Evolutionary conservation across 805 yeast species (phyloP), one percentile per base, ranked within the genome.

Genomic region (Millerago galiae): DNA sequence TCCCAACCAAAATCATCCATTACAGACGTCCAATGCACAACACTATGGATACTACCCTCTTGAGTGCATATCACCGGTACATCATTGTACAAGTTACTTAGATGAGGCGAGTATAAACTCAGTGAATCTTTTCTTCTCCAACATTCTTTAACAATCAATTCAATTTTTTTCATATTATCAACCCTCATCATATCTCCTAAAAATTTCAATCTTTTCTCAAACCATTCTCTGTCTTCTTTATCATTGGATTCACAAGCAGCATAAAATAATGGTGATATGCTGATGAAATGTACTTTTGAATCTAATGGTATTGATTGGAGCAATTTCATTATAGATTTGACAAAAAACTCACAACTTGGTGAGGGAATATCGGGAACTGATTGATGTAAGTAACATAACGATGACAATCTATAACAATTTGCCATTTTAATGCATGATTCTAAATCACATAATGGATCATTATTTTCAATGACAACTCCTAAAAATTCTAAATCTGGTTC

Each of bases 1-100:
- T 25, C 37, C 37, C 37, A 35, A 14, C 37, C 37, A 15, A 35
- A 35, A 35, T 35, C 37, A 25, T 35, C 37, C 37, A 35, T 35
- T 8, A 35, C 37, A 5, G 37, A 35, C 10, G 37, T 35, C 37
- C 37, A 35, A 35, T 35, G 37, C 4, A 30, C 9, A 3, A 35
- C 37, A 25, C 37, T 35, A 25, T 29, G 25, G 15, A 35, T 35
- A 15, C 13, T 35, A 14, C 37, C 37, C 12, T 35, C 37, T 25
- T 15, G 24, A 32, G 9, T 17, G 3, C 18, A 13, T 4, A 12
- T 10, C 2, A 2, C 13, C 12, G 3, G 7, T 13, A 12, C 35
- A 16, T 17, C 35, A 32, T 32, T 32, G 35, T 32, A 28, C 8
- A 28, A 28, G 8, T n/a, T 18, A 12, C 14, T 32, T 4, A 32